phyloP scores from a whole-genome alignment of 2,329 filamentous ascomycete species.

The Hypoxylon sp. region DNA sequence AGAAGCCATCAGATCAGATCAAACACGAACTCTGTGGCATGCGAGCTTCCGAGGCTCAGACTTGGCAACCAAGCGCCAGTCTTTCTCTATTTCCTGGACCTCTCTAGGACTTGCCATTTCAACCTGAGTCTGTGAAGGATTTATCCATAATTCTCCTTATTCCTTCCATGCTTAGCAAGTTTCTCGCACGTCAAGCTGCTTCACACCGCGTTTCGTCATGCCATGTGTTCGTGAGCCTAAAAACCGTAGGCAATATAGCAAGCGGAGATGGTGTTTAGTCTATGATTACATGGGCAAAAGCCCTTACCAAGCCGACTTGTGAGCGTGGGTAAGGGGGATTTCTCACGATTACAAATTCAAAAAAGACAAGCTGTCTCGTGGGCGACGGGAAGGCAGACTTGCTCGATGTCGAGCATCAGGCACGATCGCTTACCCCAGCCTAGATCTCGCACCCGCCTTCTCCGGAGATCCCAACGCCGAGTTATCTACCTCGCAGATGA shows the following conservation, averaged over 20 bases:
- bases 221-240: not conserved
- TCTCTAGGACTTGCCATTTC: not conserved
- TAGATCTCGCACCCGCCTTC: constrained; percentile 32
- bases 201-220: not conserved
- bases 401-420: constrained; percentile 9
- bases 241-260: not conserved
- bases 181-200: not conserved
- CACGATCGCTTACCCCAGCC: constrained; percentile 9
- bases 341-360: not conserved
- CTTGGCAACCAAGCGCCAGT: not conserved
- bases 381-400: not conserved
- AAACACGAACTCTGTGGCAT: not conserved
- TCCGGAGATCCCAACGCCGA: constrained; percentile 28
- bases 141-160: not conserved
- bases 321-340: not conserved
- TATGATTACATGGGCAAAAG: not conserved
- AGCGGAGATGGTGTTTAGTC: not conserved
- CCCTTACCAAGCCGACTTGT: not conserved
- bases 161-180: not conserved
- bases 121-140: not conserved
- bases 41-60: not conserved
- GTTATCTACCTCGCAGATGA: constrained; percentile 9
- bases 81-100: not conserved
- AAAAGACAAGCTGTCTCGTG: constrained; percentile 1
- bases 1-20: not conserved